These are phyloP conservation scores for Ceratobasidium theobromae DNA, from an alignment of 1,284 basidiomycete genomes.

Conservation along the genomic window DNA sequence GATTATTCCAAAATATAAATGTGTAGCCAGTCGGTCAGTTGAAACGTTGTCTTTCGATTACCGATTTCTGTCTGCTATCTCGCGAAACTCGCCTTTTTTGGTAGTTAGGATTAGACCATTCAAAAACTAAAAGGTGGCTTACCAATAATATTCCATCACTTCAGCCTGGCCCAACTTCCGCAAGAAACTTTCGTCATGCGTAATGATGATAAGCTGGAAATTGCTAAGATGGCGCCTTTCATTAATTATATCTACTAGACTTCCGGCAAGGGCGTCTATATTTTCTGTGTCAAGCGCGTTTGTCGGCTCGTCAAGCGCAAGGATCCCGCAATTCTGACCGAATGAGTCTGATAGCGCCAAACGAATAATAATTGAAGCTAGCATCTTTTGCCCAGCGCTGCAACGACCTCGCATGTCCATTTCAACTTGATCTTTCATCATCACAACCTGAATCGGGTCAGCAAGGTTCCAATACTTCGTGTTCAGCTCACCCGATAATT, in stretches of 20 bases:
- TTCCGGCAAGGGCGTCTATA: conserved; percentile 89
- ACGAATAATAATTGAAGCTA: conserved; percentile 98
- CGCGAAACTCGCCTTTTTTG: conserved; percentile 45
- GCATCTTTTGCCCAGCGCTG: conserved; percentile 97
- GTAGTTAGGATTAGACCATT: background rate
- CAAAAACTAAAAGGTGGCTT: conserved; percentile 39
- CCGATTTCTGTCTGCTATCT: conserved; percentile 44
- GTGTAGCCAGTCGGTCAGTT: background rate
- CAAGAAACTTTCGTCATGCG: conserved; percentile 91
- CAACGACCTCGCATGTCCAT: conserved; percentile 99
- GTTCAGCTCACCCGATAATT: conserved; percentile 82
- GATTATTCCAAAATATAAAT: background rate
- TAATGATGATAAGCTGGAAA: conserved; percentile 98
- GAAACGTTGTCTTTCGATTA: conserved; percentile 36
- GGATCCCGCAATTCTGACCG: conserved; percentile 94
- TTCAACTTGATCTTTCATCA: conserved; percentile 98
- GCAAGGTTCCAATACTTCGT: conserved; percentile 25
- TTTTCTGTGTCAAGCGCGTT: conserved; percentile 97
- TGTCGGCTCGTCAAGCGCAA: conserved; percentile 97
- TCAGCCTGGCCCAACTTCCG: conserved; percentile 79
- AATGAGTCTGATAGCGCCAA: conserved; percentile 98
- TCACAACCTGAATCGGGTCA: conserved; percentile 70
- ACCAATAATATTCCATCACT: conserved; percentile 93
- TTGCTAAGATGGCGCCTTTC: conserved; percentile 86
- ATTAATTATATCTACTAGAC: conserved; percentile 92